Conservation (phyloP, 495 filamentous ascomycete genomes). For the Hypoxylon rickii region DNA sequence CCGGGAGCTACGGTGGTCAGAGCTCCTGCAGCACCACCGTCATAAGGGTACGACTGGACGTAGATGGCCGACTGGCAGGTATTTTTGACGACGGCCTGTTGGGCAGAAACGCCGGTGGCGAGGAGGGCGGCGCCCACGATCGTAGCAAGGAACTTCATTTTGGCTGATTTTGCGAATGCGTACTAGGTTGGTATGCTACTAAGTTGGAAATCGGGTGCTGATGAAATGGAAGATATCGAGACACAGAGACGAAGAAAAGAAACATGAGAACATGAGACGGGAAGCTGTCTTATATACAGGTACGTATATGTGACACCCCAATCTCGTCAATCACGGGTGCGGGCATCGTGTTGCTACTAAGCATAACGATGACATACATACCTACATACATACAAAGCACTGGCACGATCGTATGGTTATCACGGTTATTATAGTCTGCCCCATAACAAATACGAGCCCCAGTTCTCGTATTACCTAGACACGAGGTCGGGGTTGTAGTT, state of each 20-base stretch:
- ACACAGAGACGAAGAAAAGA: not conserved
- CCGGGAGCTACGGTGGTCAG: constrained; percentile 20
- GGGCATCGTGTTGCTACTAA: not conserved
- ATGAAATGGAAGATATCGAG: not conserved
- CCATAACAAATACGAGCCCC: constrained; percentile 23
- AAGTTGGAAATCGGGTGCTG: not conserved
- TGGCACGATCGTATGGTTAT: constrained; percentile 6
- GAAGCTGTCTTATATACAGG: constrained; percentile 6
- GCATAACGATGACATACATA: not conserved
- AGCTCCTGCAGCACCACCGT: constrained; percentile 21
- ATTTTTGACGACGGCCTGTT: constrained; percentile 29
- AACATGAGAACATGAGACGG: not conserved
- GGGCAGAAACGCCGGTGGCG: constrained; percentile 23
- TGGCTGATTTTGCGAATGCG: not conserved
- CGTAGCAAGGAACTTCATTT: constrained; percentile 16
- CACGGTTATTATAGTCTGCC: not conserved
- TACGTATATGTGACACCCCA: not conserved
- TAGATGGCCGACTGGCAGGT: constrained; percentile 22
- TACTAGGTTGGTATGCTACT: not conserved
- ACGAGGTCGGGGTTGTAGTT: constrained; percentile 27
- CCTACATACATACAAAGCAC: not conserved
- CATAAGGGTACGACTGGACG: constrained; percentile 33
- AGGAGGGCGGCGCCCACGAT: constrained; percentile 13
- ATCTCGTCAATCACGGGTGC: not conserved
- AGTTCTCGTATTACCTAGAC: constrained; percentile 26